These are phyloP conservation scores for Vitis hybrid DNA, from an alignment of 177 flowering plant genomes.

Conservation along the genomic window DNA sequence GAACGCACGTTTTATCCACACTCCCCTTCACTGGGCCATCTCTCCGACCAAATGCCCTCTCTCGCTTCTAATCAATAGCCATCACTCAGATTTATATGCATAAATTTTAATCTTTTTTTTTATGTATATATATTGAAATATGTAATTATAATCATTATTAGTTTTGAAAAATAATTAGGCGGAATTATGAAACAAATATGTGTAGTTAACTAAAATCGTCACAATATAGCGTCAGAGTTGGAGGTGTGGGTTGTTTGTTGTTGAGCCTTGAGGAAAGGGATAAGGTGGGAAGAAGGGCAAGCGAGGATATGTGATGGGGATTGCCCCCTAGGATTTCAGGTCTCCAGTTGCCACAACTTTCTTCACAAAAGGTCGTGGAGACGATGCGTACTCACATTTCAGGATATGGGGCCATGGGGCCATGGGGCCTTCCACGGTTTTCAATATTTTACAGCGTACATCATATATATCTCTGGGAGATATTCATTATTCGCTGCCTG, in stretches of 20 bases:
- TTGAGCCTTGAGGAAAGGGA: conserved; percentile 10
- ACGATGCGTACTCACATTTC: conserved; percentile 13
- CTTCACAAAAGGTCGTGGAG: conserved; percentile 20
- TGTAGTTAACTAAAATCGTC: not conserved
- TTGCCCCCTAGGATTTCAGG: conserved; percentile 28
- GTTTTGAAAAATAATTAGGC: too few relatives aligned
- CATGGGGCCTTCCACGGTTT: conserved; percentile 3
- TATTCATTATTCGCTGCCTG: too few relatives aligned
- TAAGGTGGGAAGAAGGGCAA: conserved; percentile 14
- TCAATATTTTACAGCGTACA: not conserved
- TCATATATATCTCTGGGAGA: too few relatives aligned
- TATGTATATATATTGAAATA: too few relatives aligned
- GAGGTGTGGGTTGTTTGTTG: not conserved
- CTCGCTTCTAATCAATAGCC: not conserved
- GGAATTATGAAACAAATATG: too few relatives aligned
- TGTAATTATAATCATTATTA: not conserved
- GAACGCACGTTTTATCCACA: conserved; percentile 69
- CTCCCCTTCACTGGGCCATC: conserved; percentile 15
- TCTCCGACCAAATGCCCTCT: not conserved
- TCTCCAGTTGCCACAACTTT: conserved; percentile 32
- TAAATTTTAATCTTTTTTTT: too few relatives aligned
- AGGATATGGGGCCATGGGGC: not conserved
- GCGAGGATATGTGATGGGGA: conserved; percentile 29
- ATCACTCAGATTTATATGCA: not conserved
- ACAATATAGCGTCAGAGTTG: too few relatives aligned